Conservation (phyloP, 108 stramenopile species). For the Skeletonema potamos region DNA sequence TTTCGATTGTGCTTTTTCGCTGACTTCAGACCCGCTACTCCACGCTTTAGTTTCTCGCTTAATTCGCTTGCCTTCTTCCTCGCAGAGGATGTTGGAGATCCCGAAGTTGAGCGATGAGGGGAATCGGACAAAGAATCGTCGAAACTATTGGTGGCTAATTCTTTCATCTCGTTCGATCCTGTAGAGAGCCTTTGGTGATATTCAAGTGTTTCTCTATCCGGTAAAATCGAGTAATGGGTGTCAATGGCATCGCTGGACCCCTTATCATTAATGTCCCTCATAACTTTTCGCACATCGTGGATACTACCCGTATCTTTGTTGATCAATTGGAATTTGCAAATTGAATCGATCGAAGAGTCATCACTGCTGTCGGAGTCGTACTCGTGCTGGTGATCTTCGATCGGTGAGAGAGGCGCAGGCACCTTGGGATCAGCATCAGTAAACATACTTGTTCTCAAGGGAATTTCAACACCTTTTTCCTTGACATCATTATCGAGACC, state of each 20-base stretch:
- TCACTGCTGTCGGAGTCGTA: slow-evolving; percentile 5
- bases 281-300: slow-evolving; percentile 31
- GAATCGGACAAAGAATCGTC: neutral
- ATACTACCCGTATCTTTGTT: slow-evolving; percentile 35
- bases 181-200: slow-evolving; percentile 3
- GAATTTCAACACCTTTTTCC: neutral
- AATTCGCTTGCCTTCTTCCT: slow-evolving; percentile 4
- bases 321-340: slow-evolving; percentile 16
- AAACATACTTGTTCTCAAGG: neutral
- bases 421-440: slow-evolving; percentile 16
- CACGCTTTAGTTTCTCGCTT: slow-evolving; percentile 8
- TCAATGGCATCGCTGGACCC: slow-evolving; percentile 28
- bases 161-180: neutral
- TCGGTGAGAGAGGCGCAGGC: slow-evolving; percentile 8
- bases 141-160: neutral
- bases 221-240: slow-evolving; percentile 29
- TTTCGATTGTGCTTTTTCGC: slow-evolving; percentile 13
- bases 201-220: slow-evolving; percentile 15
- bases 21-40: slow-evolving; percentile 11
- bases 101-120: neutral
- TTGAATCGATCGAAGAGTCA: slow-evolving; percentile 15
- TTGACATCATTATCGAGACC: neutral
- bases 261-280: slow-evolving; percentile 33
- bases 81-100: neutral
- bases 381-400: neutral